Conservation (phyloP, 805 yeast genomes). For the Ogataea polymorpha region DNA sequence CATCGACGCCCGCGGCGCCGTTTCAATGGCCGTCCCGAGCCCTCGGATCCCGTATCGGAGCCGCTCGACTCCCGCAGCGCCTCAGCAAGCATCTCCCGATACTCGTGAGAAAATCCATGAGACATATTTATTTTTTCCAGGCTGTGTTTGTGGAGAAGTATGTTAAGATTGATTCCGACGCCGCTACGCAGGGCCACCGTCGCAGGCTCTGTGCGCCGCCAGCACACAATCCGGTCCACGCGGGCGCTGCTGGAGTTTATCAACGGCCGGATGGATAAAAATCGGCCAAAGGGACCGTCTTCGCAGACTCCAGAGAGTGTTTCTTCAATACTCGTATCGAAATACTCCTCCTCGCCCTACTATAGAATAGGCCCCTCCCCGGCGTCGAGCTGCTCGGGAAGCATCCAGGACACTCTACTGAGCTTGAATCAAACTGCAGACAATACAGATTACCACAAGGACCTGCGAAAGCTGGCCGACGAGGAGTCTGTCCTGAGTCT, state of each 20-base stretch:
- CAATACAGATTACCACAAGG: slow-evolving; percentile 5
- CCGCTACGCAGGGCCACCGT: background rate
- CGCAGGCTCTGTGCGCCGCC: background rate
- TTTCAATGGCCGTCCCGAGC: background rate
- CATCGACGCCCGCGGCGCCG: background rate
- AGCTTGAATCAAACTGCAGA: background rate
- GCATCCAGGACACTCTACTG: slow-evolving; percentile 12
- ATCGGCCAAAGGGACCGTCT: background rate
- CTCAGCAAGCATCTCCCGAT: slow-evolving; percentile 23
- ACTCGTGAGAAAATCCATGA: slow-evolving; percentile 16
- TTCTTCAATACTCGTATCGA: slow-evolving; percentile 5
- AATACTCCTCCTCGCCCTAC: slow-evolving; percentile 3
- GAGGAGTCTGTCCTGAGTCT: slow-evolving; percentile 26
- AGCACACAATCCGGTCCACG: background rate
- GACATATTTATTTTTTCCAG: slow-evolving; percentile 14
- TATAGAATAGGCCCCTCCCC: background rate
- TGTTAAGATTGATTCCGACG: slow-evolving; percentile 1
- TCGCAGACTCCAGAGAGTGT: background rate
- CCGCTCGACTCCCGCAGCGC: slow-evolving; percentile 15
- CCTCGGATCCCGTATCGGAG: slow-evolving; percentile 12
- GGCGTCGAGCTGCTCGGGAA: slow-evolving; percentile 9
- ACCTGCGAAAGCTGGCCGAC: slow-evolving; percentile 16
- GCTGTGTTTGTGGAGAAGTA: slow-evolving; percentile 8
- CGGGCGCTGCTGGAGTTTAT: background rate
- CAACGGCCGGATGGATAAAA: background rate